Base-by-base conservation (phyloP, 139 green algal genomes). In the Zygnema circumcarinatum region DNA sequence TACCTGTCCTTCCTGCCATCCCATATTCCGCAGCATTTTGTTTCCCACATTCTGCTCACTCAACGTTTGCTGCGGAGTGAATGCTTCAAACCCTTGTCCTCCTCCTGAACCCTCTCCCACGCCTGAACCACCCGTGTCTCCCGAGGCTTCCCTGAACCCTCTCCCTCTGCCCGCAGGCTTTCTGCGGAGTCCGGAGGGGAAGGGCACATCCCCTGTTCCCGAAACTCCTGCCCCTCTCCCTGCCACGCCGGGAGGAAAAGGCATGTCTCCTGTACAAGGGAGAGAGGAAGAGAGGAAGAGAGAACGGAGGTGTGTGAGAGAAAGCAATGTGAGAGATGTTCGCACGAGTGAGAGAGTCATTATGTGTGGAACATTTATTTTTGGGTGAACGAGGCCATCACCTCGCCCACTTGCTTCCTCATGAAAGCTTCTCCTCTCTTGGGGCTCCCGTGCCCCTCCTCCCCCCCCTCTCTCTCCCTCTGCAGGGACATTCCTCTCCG, bases 1-100 rank as follows among this genome's bases (percentile, higher is more conserved):
- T 11, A 36, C 69, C 69, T 78, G 69, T 41, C 69, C 69, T 78
- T 78, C 69, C 16, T 72, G 7, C 69, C 69, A 78, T 11, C 69
- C 69, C 69, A 78, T 78, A 41, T 78, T 78, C 11, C 7, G 69
- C 69, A 78, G 7, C 69, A 36, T 72, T 29, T 29, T 72, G 56
- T 40, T 78, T 41, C 7, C 69, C 69, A 41, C 7, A 41, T 78
- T 78, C 11, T 39, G 35, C 35, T 41, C 7, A 3, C 69, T 11
- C 7, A 41, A 41, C 35, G 7, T 41, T 78, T 41, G 35, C 35
- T 25, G 25, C 29, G 25, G 69, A 78, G 35, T 41, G 35, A 78
- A 3, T 25, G 11, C 36, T 41, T 78, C 69, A 78, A 78, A 78
- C 7, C 35, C 47, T 62, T 16, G 47, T 16, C 16, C 47, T 62